Evolutionary conservation across 768 basidiomycete genomes (phyloP), one percentile per base, ranked within the genome.

Genomic region (Punctularia strigosozonata): DNA sequence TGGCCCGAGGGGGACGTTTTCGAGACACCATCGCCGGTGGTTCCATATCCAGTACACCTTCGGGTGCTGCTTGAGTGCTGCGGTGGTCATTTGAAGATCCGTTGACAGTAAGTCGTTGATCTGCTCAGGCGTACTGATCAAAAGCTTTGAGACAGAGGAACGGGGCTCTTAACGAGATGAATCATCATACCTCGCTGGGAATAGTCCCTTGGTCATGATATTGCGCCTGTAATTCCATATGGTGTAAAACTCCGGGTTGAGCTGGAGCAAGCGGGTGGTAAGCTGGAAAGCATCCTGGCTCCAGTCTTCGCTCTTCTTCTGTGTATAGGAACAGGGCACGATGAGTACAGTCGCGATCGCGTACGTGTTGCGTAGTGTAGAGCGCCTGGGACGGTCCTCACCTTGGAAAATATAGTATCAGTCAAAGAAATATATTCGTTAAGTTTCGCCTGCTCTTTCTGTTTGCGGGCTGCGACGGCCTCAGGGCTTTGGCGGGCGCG

Each of bases 31-130:
- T 49, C 80, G 68, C 26, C 95, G 77, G 51, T 99, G 91, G 54
- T 91, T 97, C 95, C 95, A 99, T 49, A 98, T 90, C 81, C 87
- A 90, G 56, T 99, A 99, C 15, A 95, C 80, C 55, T 98, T 99
- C 12, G 95, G 95, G 52, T 92, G 77, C 6, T 71, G 65, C 50
- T 85, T 82, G 31, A 99, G 70, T 5, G 83, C 78, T 4, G 67
- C 61, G 54, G 80, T 86, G 1, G 92, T 97, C 64, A 91, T 71
- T 2, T 69, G 60, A 21, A 99, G 61, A 41, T 99, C 95, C 28
- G 73, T 65, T 2, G 72, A 60, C 4, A 98, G 70, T 14, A 81
- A 36, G 7, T 67, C 56, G 37, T 89, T 79, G 25, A 77, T 63
- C 32, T 77, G 68, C 40, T 74, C 65, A 2, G 73, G 65, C 5